Conservation (phyloP, 2,329 filamentous ascomycete species). For the Endothia cerciana region DNA sequence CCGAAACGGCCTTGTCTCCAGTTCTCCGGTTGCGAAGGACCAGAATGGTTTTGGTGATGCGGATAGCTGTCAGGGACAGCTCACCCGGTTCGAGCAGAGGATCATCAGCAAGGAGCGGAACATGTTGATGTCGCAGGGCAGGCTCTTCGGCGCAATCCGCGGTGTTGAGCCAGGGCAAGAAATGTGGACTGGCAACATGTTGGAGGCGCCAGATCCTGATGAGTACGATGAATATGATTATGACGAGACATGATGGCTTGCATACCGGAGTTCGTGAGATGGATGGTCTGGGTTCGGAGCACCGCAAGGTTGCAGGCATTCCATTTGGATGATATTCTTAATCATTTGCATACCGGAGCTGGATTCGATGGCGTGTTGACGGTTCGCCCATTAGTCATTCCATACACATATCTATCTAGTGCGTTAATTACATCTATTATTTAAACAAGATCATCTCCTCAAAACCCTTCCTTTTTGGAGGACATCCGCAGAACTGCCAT, state of each 20-base stretch:
- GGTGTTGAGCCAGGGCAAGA: conserved; percentile 10
- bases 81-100: conserved; percentile 14
- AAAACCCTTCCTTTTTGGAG: too few species aligned
- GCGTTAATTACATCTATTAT: not conserved
- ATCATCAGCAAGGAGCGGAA: conserved; percentile 16
- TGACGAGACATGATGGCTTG: not conserved
- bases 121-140: not conserved
- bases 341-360: not conserved
- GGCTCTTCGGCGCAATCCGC: not conserved
- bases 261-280: not conserved
- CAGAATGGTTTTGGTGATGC: not conserved
- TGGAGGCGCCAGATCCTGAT: conserved; percentile 7
- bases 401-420: not conserved
- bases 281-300: not conserved
- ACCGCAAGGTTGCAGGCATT: not conserved
- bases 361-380: not conserved
- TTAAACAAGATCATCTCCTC: too few species aligned
- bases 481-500: too few species aligned
- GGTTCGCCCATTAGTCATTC: not conserved
- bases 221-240: not conserved
- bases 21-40: too few species aligned
- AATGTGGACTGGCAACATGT: conserved; percentile 17
- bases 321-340: not conserved
- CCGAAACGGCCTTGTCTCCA: conserved; percentile 25
- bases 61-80: not conserved